Conservation (phyloP, 257 asterid genomes). For the Penstemon eatonii region DNA sequence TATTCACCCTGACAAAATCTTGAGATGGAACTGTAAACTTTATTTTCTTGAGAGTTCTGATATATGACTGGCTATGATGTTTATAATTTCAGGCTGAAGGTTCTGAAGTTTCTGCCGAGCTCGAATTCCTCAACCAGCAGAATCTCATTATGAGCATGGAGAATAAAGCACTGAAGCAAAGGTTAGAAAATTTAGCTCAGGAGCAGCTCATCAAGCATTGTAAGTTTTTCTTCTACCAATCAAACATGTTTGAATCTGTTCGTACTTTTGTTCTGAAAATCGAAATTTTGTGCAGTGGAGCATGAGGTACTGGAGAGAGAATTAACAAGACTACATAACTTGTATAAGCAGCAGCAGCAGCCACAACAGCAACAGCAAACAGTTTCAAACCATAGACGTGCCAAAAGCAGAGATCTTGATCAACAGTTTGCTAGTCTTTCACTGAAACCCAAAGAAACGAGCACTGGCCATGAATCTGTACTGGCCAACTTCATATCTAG, state of each 20-base stretch:
- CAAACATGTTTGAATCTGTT: background rate
- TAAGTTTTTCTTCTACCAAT: constrained; percentile 42
- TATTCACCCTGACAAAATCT: constrained; percentile 23
- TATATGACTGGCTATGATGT: constrained; percentile 25
- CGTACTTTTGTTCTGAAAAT: background rate
- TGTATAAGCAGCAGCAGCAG: constrained; percentile 52
- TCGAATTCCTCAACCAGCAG: constrained; percentile 86
- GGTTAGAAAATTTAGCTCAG: constrained; percentile 78
- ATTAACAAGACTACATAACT: constrained; percentile 61
- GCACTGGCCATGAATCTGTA: constrained; percentile 46
- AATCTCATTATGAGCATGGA: constrained; percentile 88
- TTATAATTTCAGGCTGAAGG: constrained; percentile 70
- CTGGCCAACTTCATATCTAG: constrained; percentile 72
- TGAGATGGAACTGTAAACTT: constrained; percentile 11
- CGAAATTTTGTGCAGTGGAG: constrained; percentile 65
- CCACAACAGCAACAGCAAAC: constrained; percentile 44
- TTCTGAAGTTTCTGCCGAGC: constrained; percentile 85
- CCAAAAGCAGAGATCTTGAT: constrained; percentile 77
- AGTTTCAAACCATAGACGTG: constrained; percentile 57
- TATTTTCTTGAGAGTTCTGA: constrained; percentile 14
- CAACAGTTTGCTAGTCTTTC: constrained; percentile 75
- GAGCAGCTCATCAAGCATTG: constrained; percentile 85
- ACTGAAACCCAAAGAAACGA: constrained; percentile 64
- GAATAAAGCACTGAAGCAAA: constrained; percentile 88
- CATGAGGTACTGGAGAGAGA: constrained; percentile 93